These are phyloP conservation scores for Phytophthora palmivora DNA, from an alignment of 352 stramenopile genomes.

Conservation along the genomic window DNA sequence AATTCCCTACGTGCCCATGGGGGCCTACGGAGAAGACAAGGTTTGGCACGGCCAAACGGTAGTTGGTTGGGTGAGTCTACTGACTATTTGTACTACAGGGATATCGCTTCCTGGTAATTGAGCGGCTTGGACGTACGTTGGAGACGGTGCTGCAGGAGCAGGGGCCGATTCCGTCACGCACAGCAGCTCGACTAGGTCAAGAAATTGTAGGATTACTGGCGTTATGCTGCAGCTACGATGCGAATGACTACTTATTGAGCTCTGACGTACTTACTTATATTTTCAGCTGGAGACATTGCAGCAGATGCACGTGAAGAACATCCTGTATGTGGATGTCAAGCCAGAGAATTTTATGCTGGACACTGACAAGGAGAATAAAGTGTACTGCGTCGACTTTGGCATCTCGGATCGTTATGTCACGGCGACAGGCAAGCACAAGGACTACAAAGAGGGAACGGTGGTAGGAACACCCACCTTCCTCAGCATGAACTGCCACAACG, in stretches of 20 bases:
- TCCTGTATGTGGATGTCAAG: conserved; percentile 95
- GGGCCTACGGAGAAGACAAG: conserved; percentile 85
- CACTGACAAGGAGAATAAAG: conserved; percentile 52
- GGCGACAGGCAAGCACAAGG: conserved; percentile 86
- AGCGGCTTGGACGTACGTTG: conserved; percentile 86
- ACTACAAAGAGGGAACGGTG: conserved; percentile 72
- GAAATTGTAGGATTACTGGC: conserved; percentile 53
- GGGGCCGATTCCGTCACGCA: conserved; percentile 62
- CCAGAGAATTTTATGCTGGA: conserved; percentile 96
- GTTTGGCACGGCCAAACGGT: conserved; percentile 11
- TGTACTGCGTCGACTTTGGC: conserved; percentile 94
- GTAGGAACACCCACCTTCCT: conserved; percentile 93
- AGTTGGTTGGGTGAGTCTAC: background rate
- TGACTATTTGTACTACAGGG: conserved; percentile 44
- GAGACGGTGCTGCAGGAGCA: conserved; percentile 69
- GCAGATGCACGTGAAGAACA: conserved; percentile 89
- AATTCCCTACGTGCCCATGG: conserved; percentile 72
- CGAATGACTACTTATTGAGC: background rate
- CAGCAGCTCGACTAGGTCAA: conserved; percentile 61
- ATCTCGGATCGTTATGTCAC: conserved; percentile 89
- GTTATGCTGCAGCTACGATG: background rate
- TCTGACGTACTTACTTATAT: conserved; percentile 12
- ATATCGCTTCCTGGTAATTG: conserved; percentile 92
- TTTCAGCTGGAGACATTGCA: conserved; percentile 78
- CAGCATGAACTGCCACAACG: conserved; percentile 88